Base-by-base conservation (phyloP, 208 protist genomes). In the Leishmania arabica region DNA sequence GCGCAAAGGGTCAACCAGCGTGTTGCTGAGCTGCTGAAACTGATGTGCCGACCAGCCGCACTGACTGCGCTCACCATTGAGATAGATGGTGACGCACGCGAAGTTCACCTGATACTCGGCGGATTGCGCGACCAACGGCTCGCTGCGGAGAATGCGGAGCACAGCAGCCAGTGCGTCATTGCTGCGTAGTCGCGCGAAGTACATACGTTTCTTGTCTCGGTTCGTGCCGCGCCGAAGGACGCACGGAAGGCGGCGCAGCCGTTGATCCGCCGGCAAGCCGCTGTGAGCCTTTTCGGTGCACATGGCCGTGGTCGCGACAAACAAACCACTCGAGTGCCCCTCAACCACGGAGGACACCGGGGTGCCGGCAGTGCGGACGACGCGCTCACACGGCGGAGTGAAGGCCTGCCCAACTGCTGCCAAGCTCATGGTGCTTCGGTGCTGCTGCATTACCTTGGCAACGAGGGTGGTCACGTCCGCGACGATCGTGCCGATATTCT, bases 81-180 rank as follows among this genome's bases (percentile, higher is more conserved):
- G 80, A 83, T 86, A 91, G 45, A 96, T 77, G 62, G 83, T 93
- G 60, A 88, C 86, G 42, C 86, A 81, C 42, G 86, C 79, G 71
- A 96, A 96, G 85, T 93, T 92, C 31, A 92, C 93, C 51, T 96
- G 91, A 77, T 96, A 96, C 76, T 93, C 90, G 24, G 92, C 90
- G 15, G 87, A 77, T 42, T 80, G 75, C 17, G 91, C 83, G 42
- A 42, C 78, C 27, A 96, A 34, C n/a, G 65, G 64, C 15, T 75
- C 49, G n/a, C 51, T 62, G 47, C 80, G 77, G 56, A 96, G 58
- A 24, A 91, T 70, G 53, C 86, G 84, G 42, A 91, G 84, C 37
- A 85, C 87, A 24, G 77, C 64, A 4, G 84, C 81, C 56, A 94
- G 80, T 37, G 91, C 91, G 58, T 96, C 91, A 31, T 79, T 85